Base-by-base conservation (phyloP, 2,329 filamentous ascomycete species). In the Penicillium sp. region DNA sequence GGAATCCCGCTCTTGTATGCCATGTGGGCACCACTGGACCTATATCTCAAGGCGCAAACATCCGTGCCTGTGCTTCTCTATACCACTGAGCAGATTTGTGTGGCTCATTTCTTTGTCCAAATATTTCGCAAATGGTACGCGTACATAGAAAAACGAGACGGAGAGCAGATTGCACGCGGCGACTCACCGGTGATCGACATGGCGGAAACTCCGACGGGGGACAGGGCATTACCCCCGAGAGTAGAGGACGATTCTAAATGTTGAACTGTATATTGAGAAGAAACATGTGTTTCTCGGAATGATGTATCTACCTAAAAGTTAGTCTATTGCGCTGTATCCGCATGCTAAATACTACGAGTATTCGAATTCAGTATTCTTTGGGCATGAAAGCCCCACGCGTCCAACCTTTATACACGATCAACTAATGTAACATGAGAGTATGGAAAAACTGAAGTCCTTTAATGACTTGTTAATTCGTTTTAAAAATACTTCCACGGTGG, bases 1-100 rank as follows among this genome's bases (percentile, higher is more conserved):
- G 87, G 87, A 0, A 87, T 90, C 7, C 88, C 88, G 0, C 69
- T 90, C 26, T 80, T 84, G 49, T 83, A 84, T 29, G 83, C 87
- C 55, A 89, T 90, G 83, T 90, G 70, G 66, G 52, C 62, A 4
- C 66, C 66, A 2, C 51, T 73, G 26, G 68, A 73, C 49, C 56
- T 74, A 5, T 70, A 64, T 29, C 60, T 65, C 25, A 73, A 73
- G 55, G 70, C 73, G 2, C 74, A 70, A 50, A 73, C 70, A 2
- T 75, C 72, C 1, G 69, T 75, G 9, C 71, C 73, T 4, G 71
- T 75, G 11, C 49, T 75, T 55, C 57, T 75, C 37, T 76, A 73
- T 56, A 74, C 72, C 23, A 73, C 71, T 2, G 71, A 76, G 60
- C 72, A 75, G 56, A 68, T 75, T 8, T 73, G 69, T 25, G 71